Evolutionary conservation across 208 protist genomes (phyloP), one percentile per base, ranked within the genome.

Genomic region (Crithidia expoeki): DNA sequence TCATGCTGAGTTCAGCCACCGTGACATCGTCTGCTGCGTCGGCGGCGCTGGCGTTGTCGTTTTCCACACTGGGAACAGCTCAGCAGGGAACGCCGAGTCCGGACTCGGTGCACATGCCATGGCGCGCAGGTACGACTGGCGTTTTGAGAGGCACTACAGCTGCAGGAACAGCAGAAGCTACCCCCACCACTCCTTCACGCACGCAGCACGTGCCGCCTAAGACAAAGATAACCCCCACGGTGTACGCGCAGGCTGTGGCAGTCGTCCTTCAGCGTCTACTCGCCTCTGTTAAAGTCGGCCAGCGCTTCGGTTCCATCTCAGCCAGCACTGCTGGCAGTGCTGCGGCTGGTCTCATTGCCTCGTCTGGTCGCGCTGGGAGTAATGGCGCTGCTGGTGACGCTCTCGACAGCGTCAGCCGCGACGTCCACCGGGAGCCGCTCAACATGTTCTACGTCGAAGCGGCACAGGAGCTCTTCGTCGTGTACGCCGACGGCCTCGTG

Each of bases 401-500:
- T 11, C 40, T 70, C 17, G 23, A 49, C 28, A 72, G 34, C 25
- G 60, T 50, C 33, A 42, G 56, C 38, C 53, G 65, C 58, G 52
- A 76, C 70, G 47, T 86, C 38, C 88, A 94, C 66, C 47, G 72
- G 33, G 84, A 89, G 68, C 81, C 84, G 19, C 63, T 90, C 46
- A 65, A 63, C 19, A 77, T 94, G 65, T 72, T 89, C 62, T 92
- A 78, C 57, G 70, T 85, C 1, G 79, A 85, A 25, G 63, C 67
- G 33, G 57, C 79, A 40, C 81, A 94, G 59, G 88, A 94, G 73
- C 53, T 94, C 34, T 47, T 89, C 49, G 88, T 87, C 28, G 63
- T 80, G 47, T 94, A 94, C 73, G 81, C 84, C 34, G 88, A 94
- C 56, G 88, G 88, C 47, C 44, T 94, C 59, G 68, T 89, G 66